Conservation (phyloP, 2,329 filamentous ascomycete genomes). For the Thielaviopsis euricoi region DNA sequence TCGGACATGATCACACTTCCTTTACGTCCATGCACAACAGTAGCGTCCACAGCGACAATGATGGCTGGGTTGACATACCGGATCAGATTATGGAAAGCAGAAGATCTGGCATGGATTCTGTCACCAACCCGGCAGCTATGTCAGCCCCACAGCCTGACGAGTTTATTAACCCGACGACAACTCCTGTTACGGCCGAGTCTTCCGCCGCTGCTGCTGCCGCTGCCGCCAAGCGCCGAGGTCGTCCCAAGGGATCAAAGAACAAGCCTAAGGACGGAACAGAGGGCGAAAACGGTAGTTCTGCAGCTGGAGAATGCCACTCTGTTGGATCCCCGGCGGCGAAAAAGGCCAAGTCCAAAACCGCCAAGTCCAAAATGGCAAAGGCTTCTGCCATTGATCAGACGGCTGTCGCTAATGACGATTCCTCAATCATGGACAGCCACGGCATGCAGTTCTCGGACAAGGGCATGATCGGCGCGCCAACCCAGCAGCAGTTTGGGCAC, state of each 20-base stretch:
- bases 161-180: conserved; percentile 1
- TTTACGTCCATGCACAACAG: not conserved
- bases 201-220: conserved; percentile 5
- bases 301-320: not conserved
- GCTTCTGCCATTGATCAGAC: conserved; percentile 9
- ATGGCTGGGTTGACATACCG: conserved; percentile 7
- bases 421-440: conserved; percentile 3
- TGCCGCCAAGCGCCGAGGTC: conserved; percentile 30
- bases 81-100: conserved; percentile 10
- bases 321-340: not conserved
- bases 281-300: conserved; percentile 5
- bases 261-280: conserved; percentile 19
- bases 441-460: conserved; percentile 4
- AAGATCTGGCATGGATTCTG: not conserved
- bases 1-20: not conserved
- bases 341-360: conserved; percentile 8
- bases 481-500: conserved; percentile 4
- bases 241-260: conserved; percentile 36
- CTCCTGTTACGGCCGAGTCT: not conserved
- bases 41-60: not conserved
- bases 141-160: not conserved
- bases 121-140: conserved; percentile 24
- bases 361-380: conserved; percentile 10
- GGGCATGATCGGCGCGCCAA: not conserved
- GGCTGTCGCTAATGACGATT: conserved; percentile 3